Evolutionary conservation across 768 basidiomycete genomes (phyloP), one percentile per base, ranked within the genome.

Genomic region (Rubroboletus satanas): DNA sequence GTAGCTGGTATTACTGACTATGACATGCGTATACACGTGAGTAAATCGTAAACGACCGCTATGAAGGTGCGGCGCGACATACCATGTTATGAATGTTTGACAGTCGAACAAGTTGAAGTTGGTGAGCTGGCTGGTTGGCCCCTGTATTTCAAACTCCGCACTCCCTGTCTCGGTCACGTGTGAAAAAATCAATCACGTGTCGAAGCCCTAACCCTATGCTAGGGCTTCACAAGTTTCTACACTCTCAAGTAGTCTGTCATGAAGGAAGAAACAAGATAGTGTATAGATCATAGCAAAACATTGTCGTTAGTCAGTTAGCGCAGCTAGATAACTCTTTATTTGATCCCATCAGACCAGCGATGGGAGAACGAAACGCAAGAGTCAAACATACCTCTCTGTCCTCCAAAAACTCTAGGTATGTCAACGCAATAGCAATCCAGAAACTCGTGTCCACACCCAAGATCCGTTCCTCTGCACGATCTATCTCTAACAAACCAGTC

Each of bases 381-480:
- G 33, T 32, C 43, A 23, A 38, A 70, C 84, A 56, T 58, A 89
- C 90, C 75, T 90, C 89, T 62, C 88, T 77, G 60, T 91, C 88
- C 62, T 80, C 81, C 61, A 92, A 68, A 63, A 89, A 92, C 55
- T 88, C 88, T 12, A 89, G 69, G 66, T 90, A 93, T 3, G 87
- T 84, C 62, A 91, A 66, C 0, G 84, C 84, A 38, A 88, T 74
- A 0, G 87, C 81, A 43, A 93, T 77, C 84, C 88, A 92, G 65
- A 92, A 92, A 50, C 83, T 83, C 28, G 80, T 79, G 45, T 90
- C 87, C 29, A 93, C 81, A 14, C 89, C 90, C 23, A 90, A 64
- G 31, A 77, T 68, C 17, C 73, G 68, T 49, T 83, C 82, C 55
- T 86, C 79, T 5, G 74, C 70, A 48, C 73, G 69, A 36, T 90